These are phyloP conservation scores for Sphenostylis stenocarpa DNA, from an alignment of 306 rosid genomes.

Conservation along the genomic window DNA sequence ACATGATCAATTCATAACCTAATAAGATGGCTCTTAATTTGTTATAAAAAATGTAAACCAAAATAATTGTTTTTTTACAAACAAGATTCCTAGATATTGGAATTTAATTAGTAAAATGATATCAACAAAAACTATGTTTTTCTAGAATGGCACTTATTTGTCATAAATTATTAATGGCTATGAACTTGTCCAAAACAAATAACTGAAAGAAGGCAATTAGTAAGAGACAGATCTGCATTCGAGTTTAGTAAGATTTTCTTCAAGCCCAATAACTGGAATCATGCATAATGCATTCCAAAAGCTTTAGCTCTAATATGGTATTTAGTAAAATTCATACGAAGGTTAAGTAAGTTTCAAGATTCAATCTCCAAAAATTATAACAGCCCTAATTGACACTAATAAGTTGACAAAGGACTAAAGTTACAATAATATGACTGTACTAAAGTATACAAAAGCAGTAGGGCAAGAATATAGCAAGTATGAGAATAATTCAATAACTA, in stretches of 20 bases:
- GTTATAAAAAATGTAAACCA: background rate
- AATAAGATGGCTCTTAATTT: background rate
- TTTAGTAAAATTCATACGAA: background rate
- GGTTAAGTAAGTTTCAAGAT: background rate
- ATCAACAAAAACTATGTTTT: background rate
- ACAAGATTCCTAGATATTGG: background rate
- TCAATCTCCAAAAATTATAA: conserved; percentile 14
- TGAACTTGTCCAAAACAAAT: background rate
- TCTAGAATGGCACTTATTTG: background rate
- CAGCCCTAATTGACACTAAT: background rate
- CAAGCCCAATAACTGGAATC: background rate
- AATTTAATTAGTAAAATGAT: background rate
- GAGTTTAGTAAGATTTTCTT: background rate
- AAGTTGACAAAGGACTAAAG: background rate
- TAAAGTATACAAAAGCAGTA: conserved; percentile 5
- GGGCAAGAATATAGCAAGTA: background rate
- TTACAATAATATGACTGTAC: background rate
- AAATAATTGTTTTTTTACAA: background rate
- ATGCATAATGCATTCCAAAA: background rate
- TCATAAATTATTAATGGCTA: background rate
- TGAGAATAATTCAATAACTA: background rate
- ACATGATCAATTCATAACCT: background rate
- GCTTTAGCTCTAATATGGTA: background rate
- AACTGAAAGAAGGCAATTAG: background rate
- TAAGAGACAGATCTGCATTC: background rate